A percentile compares a stretch with the other conserved stretches of the same genome.
These are phyloP conservation scores for Phytophthora podocarpi DNA, from an alignment of 352 stramenopile genomes.

Conservation along the genomic window DNA sequence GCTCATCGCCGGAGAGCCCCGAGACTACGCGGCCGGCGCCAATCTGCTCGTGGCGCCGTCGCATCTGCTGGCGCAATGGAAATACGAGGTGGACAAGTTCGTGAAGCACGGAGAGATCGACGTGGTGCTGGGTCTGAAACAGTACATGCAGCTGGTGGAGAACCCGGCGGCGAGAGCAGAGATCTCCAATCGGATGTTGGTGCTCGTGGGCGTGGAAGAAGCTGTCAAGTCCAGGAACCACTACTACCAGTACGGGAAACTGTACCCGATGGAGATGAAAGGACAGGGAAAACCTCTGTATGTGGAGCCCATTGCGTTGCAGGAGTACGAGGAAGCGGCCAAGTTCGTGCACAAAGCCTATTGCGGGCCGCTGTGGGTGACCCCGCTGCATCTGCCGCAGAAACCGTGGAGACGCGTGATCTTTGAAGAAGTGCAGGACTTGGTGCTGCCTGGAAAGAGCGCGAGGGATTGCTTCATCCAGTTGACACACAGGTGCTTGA, in stretches of 20 bases:
- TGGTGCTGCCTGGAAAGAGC: conserved; percentile 73
- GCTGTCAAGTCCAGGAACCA: conserved; percentile 62
- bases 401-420: conserved; percentile 81
- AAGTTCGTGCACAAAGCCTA: conserved; percentile 88
- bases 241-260: conserved; percentile 64
- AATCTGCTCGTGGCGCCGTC: conserved; percentile 81
- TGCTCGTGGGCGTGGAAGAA: conserved; percentile 82
- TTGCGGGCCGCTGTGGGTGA: conserved; percentile 72
- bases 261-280: conserved; percentile 56
- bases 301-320: conserved; percentile 49
- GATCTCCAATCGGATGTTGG: conserved; percentile 81
- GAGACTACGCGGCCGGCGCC: conserved; percentile 49
- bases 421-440: conserved; percentile 89
- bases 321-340: conserved; percentile 73
- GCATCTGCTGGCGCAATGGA: conserved; percentile 85
- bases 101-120: conserved; percentile 66
- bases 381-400: conserved; percentile 60
- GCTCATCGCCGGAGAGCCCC: conserved; percentile 66
- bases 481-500: conserved; percentile 70
- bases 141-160: conserved; percentile 57
- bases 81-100: conserved; percentile 81
- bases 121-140: conserved; percentile 64
- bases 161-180: conserved; percentile 24
- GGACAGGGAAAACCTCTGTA: conserved; percentile 39
- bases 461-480: conserved; percentile 87